Conservation (phyloP, 78 protist genomes). For the Planoprotostelium fungivorum region DNA sequence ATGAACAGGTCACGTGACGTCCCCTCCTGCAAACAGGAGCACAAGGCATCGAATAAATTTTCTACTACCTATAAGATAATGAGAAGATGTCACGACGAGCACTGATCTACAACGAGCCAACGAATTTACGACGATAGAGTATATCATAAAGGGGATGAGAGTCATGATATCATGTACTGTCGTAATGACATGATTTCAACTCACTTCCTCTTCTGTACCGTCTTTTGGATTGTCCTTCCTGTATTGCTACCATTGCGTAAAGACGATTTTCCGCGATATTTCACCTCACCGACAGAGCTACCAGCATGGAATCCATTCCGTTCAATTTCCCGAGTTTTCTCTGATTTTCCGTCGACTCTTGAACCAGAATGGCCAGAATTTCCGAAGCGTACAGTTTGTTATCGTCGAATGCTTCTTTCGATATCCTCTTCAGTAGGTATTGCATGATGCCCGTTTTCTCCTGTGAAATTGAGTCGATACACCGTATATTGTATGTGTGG, state of each 20-base stretch:
- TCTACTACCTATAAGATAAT: conserved; percentile 42
- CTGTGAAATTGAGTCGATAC: no score
- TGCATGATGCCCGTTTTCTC: background rate
- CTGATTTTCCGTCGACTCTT: conserved; percentile 3
- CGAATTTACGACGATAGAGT: no score
- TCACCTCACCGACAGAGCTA: conserved; percentile 7
- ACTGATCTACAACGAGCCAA: no score
- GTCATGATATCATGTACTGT: no score
- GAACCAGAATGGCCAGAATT: conserved; percentile 32
- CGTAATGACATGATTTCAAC: no score
- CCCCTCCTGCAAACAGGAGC: conserved; percentile 19
- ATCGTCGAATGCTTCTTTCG: background rate
- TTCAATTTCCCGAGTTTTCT: conserved; percentile 3
- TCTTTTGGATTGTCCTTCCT: background rate
- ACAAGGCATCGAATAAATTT: conserved; percentile 29
- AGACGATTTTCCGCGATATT: no score
- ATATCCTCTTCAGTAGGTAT: background rate
- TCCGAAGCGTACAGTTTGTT: conserved; percentile 32
- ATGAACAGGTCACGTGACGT: conserved; percentile 17
- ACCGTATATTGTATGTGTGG: no score
- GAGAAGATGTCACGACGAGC: no score
- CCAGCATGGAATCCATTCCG: conserved; percentile 42
- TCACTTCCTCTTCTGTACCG: background rate
- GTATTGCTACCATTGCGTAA: background rate
- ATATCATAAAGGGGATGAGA: no score